phyloP scores from a whole-genome alignment of 139 green algal species.

The Closterium sp. region DNA sequence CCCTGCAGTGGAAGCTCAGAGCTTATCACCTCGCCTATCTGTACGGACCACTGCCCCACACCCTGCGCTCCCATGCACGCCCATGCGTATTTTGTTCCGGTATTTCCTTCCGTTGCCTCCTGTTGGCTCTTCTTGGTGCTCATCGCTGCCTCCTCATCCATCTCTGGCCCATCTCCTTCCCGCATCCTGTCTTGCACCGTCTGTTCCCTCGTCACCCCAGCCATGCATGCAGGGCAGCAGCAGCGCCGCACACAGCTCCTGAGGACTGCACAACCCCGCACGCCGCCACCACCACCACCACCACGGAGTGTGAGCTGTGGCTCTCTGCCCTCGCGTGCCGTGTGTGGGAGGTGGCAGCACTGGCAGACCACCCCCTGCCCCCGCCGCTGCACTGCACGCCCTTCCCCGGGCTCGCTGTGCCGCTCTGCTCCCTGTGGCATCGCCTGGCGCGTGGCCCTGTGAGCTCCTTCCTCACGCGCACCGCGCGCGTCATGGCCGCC shows the following conservation, averaged over 20 bases:
- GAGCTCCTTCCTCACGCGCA: not conserved
- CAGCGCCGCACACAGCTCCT: not conserved
- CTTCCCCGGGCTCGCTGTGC: not conserved
- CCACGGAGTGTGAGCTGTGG: not conserved
- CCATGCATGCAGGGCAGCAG: not conserved
- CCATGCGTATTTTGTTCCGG: too few species aligned
- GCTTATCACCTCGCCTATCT: not conserved
- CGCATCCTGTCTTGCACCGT: too few species aligned
- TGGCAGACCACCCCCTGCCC: not conserved
- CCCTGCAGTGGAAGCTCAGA: conserved; percentile 4
- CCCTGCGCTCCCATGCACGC: too few species aligned
- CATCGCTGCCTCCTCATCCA: too few species aligned
- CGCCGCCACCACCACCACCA: not conserved
- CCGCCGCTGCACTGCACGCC: not conserved
- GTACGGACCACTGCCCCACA: not conserved
- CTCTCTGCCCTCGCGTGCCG: not conserved
- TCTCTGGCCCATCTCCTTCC: too few species aligned
- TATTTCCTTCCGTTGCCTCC: too few species aligned
- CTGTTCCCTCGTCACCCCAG: too few species aligned
- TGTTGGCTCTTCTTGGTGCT: too few species aligned
- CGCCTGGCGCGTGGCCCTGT: not conserved
- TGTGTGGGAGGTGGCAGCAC: not conserved
- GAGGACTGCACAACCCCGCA: not conserved
- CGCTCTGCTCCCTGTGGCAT: not conserved
- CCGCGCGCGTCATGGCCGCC: not conserved